A percentile compares a stretch with the other conserved stretches of the same genome.
These are phyloP conservation scores for Cylindrodendrum hubeiense DNA, from an alignment of 2,329 filamentous ascomycete genomes.

Conservation along the genomic window DNA sequence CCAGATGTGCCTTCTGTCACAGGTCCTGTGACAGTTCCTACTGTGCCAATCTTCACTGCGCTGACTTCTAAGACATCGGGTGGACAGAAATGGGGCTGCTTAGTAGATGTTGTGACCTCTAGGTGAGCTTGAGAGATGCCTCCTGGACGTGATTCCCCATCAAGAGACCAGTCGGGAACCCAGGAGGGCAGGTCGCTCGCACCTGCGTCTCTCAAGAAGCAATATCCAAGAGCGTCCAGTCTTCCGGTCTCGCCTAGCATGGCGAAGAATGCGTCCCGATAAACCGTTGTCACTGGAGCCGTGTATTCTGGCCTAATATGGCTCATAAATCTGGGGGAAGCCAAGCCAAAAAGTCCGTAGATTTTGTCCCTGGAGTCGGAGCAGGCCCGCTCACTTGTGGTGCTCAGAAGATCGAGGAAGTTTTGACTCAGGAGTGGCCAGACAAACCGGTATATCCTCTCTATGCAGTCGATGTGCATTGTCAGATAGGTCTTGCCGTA, in stretches of 20 bases:
- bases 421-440: no score
- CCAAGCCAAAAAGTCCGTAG: not conserved
- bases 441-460: no score
- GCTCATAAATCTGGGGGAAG: not conserved
- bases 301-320: not conserved
- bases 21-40: not conserved
- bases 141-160: not conserved
- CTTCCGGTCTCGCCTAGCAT: not conserved
- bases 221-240: not conserved
- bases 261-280: not conserved
- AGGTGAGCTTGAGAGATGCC: not conserved
- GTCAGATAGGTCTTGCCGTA: no score
- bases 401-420: not conserved
- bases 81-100: no score
- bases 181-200: not conserved
- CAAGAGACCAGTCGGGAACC: not conserved
- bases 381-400: no score
- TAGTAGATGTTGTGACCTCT: no score
- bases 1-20: not conserved
- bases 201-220: not conserved
- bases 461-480: no score
- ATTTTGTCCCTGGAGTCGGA: not conserved
- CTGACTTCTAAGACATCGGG: not conserved
- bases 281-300: not conserved
- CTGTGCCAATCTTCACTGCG: not conserved